A percentile compares a stretch with the other conserved stretches of the same genome.
Conservation (phyloP, 495 filamentous ascomycete species). For the Choiromyces venosus region DNA sequence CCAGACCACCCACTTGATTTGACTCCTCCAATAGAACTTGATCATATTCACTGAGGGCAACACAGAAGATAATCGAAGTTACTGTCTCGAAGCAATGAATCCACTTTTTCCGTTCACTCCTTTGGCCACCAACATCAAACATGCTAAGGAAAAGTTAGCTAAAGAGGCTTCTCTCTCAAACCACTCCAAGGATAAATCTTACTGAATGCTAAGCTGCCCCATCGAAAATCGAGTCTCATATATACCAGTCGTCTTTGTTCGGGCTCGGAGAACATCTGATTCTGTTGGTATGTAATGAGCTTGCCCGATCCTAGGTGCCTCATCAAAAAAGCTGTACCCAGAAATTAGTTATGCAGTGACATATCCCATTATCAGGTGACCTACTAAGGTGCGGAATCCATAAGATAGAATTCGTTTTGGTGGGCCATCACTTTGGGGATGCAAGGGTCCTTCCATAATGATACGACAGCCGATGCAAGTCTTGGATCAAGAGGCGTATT, state of each 20-base stretch:
- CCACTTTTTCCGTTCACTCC: constrained; percentile 98
- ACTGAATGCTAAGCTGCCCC: constrained; percentile 99
- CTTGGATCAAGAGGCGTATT: constrained; percentile 70
- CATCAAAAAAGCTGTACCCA: constrained; percentile 78
- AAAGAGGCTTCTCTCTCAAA: constrained; percentile 28
- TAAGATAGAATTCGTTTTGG: constrained; percentile 96
- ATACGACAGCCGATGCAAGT: constrained; percentile 74
- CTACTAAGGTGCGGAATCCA: constrained; percentile 99
- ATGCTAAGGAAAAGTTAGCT: constrained; percentile 57
- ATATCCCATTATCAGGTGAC: constrained; percentile 42
- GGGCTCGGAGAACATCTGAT: constrained; percentile 83
- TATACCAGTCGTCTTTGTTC: constrained; percentile 99
- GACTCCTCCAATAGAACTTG: constrained; percentile 94
- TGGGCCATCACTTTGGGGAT: constrained; percentile 82
- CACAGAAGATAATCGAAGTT: constrained; percentile 99
- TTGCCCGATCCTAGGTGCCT: constrained; percentile 77
- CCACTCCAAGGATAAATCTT: constrained; percentile 45
- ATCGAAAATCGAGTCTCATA: constrained; percentile 98
- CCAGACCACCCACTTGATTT: constrained; percentile 65
- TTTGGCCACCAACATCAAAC: constrained; percentile 97
- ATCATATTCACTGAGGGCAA: constrained; percentile 96
- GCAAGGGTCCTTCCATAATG: constrained; percentile 84
- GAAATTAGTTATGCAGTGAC: constrained; percentile 20
- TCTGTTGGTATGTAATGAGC: constrained; percentile 84
- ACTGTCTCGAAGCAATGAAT: constrained; percentile 99